These are phyloP conservation scores for Aspergillus sp. DNA, from an alignment of 2,329 filamentous ascomycete species.

Conservation along the genomic window DNA sequence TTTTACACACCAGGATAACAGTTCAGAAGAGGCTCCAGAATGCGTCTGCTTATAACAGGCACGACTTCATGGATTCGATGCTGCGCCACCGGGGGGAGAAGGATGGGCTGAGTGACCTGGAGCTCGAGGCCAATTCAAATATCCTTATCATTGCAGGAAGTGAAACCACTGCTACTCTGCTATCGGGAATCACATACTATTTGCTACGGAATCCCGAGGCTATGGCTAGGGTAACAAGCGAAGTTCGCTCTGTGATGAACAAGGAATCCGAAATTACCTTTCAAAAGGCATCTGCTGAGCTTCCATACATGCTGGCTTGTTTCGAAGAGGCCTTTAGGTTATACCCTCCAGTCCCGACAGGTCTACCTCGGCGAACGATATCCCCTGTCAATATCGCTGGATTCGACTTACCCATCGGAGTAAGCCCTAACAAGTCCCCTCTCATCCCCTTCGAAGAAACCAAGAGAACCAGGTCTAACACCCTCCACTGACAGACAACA, in stretches of 20 bases:
- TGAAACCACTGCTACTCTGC: constrained; percentile 52
- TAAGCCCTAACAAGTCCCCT: neutral
- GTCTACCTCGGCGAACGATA: constrained; percentile 37
- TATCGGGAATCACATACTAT: constrained; percentile 42
- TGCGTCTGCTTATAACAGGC: neutral
- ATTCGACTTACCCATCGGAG: constrained; percentile 10
- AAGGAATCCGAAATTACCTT: constrained; percentile 15
- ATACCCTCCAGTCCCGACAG: constrained; percentile 47
- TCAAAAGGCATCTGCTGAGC: neutral
- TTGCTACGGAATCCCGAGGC: constrained; percentile 41
- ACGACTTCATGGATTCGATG: constrained; percentile 15
- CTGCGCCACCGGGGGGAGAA: constrained; percentile 10
- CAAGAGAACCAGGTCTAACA: neutral
- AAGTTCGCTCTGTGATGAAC: constrained; percentile 37
- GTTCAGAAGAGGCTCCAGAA: neutral
- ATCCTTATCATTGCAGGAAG: constrained; percentile 48
- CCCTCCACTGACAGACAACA: constrained; percentile 13
- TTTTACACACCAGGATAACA: neutral
- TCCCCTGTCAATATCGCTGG: constrained; percentile 36
- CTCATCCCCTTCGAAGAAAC: no score
- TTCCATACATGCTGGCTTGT: constrained; percentile 45
- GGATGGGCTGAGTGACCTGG: neutral
- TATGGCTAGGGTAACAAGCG: constrained; percentile 39
- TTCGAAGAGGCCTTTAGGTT: constrained; percentile 49
- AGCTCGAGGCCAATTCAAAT: constrained; percentile 18